Percentiles rank a stretch among this genome's conserved stretches.
Conservation (phyloP, 805 yeast species). For the Cyberlindnera amylophila region DNA sequence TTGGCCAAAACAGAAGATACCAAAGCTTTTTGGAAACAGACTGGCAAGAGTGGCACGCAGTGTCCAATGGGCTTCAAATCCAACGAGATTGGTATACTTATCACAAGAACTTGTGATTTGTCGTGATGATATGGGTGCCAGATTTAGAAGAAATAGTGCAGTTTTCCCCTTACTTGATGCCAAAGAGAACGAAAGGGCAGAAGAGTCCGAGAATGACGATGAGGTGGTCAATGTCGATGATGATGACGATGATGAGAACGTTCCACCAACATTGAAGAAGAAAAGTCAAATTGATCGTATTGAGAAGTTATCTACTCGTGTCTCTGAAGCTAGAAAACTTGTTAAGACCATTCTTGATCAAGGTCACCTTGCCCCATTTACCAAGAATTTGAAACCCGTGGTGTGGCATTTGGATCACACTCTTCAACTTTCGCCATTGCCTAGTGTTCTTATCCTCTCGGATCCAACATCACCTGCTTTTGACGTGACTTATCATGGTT, state of each 20-base stretch:
- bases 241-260: neutral
- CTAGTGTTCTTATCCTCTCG: constrained; percentile 57
- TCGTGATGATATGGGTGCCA: constrained; percentile 68
- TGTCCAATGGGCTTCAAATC: constrained; percentile 68
- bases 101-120: constrained; percentile 78
- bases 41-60: constrained; percentile 54
- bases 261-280: neutral
- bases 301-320: constrained; percentile 42
- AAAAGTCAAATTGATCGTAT: constrained; percentile 29
- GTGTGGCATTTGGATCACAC: constrained; percentile 67
- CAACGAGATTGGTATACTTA: constrained; percentile 70
- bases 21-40: constrained; percentile 66
- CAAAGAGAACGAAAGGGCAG: constrained; percentile 21
- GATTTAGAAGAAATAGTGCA: constrained; percentile 69
- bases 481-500: constrained; percentile 77
- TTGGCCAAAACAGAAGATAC: constrained; percentile 76
- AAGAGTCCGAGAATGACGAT: constrained; percentile 7
- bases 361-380: constrained; percentile 82
- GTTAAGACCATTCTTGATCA: constrained; percentile 84
- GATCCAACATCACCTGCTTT: constrained; percentile 72
- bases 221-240: neutral
- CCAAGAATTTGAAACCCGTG: constrained; percentile 54
- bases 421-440: constrained; percentile 73
- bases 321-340: constrained; percentile 60
- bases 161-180: constrained; percentile 40